Conservation (phyloP, 2,329 filamentous ascomycete genomes). For the Pseudocercospora ulei region DNA sequence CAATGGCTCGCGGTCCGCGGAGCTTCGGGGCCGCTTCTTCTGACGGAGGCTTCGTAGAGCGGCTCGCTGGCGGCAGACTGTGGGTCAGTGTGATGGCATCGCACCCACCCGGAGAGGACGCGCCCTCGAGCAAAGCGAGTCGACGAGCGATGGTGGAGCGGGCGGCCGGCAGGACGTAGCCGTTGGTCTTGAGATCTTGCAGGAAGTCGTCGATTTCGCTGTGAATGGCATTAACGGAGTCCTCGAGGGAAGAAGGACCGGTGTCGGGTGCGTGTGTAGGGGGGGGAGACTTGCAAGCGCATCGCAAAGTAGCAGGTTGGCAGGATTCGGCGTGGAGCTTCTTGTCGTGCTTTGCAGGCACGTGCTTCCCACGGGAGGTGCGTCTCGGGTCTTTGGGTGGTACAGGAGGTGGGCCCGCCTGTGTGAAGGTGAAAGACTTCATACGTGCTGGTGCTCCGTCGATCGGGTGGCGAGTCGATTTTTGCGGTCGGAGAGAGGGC, state of each 20-base stretch:
- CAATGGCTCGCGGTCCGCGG: background rate
- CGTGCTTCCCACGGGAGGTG: background rate
- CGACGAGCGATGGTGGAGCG: slow-evolving; percentile 8
- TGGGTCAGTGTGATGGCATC: slow-evolving; percentile 11
- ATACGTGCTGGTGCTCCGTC: background rate
- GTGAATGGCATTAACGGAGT: background rate
- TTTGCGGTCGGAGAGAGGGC: background rate
- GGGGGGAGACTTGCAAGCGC: background rate
- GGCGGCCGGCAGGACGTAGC: slow-evolving; percentile 7
- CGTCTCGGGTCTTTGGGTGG: background rate
- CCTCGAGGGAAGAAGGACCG: background rate
- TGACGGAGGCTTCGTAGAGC: slow-evolving; percentile 9
- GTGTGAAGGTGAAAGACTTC: too few species aligned
- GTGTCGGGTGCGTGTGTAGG: background rate
- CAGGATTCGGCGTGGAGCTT: slow-evolving; percentile 3
- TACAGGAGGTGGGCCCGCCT: background rate
- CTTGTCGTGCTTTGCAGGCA: slow-evolving; percentile 5
- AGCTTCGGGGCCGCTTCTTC: slow-evolving; percentile 1
- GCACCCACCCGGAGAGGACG: slow-evolving; percentile 10
- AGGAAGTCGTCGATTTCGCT: slow-evolving; percentile 13
- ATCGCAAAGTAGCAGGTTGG: slow-evolving; percentile 2
- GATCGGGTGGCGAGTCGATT: background rate
- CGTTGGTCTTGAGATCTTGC: slow-evolving; percentile 4
- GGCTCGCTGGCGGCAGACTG: slow-evolving; percentile 7
- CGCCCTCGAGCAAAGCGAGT: slow-evolving; percentile 6